Base-by-base conservation (phyloP, 2,329 filamentous ascomycete species). In the Colletotrichum sp. region DNA sequence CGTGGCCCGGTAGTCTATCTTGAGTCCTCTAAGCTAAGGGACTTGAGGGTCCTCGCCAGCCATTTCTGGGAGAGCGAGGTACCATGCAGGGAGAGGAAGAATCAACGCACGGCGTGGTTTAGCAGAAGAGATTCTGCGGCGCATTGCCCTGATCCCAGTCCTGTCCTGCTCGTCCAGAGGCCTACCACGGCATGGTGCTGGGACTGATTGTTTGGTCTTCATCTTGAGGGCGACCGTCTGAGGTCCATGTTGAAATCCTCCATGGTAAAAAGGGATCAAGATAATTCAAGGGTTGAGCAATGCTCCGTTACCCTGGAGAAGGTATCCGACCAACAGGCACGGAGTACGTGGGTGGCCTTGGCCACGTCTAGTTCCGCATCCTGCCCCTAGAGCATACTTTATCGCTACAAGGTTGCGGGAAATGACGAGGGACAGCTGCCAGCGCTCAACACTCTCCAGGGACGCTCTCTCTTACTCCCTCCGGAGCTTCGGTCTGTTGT, bases 1-100 rank as follows among this genome's bases (percentile, higher is more conserved):
- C 49, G 74, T 26, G 34, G 12, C 65, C 49, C 63, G 49, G 70
- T 74, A 60, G 70, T 73, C 65, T 70, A 34, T 70, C 68, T 70
- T n/a, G 36, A 15, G 64, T 36, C 30, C 39, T 44, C 44, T 7
- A 49, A 9, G 24, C 59, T 15, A 28, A 21, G 39, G 16, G 44
- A 57, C 44, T 24, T n/a, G 57, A 24, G 32, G 32, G 13, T 59
- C 28, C 21, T 49, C 44, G 26, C 34, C 28, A 12, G 16, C 52
- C 16, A 21, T 24, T 62, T 21, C 18, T 26, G 7, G 36, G 59
- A 26, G 21, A 24, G 28, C 28, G 26, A 60, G 32, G 32, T 34
- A 49, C 36, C 30, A 62, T 63, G 55, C 30, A 64, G 39, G 13
- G 26, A 30, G 32, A 52, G 6, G 12, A 16, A 34, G 16, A 64